Evolutionary conservation across 345 rosid genomes (phyloP), one percentile per base, ranked within the genome.

Genomic region (Microthlaspi erraticum): DNA sequence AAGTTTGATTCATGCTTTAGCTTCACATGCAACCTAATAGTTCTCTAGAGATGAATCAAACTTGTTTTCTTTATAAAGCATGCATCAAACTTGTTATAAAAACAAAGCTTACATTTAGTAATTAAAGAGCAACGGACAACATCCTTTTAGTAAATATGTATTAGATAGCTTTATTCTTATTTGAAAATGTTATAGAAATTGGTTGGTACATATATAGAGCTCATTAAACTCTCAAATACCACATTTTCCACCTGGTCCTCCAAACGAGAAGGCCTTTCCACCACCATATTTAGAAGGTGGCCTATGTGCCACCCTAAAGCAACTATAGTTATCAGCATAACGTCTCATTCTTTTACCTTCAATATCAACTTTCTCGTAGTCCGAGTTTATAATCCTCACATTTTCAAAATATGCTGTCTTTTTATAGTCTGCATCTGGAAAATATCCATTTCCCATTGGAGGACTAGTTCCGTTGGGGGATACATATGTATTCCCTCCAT

Each of bases 221-320:
- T 41, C 3, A 39, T 52, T 36, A 71, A 43, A 13, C 1, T 2
- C 7, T 29, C 8, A 55, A 32, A 1, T 0, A 43, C 45, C 53
- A 62, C 69, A 71, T 1, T 16, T 1, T 2, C 75, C 75, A 33
- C 69, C 75, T n/a, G 69, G 62, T 61, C 75, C 75, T 52, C 69
- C 75, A 71, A 32, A 71, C 0, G 75, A 33, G 5, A 71, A 42
- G 0, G 46, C 1, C 1, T 6, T 18, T 6, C 54, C 69, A 11
- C 54, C 69, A 11, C 1, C 20, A 5, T 45, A 3, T 32, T 1
- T n/a, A 0, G 1, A 0, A 20, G 19, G 42, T 32, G 26, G 29
- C 62, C 45, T 61, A 52, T 38, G 52, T 7, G 1, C 33, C 11
- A 43, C 9, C 38, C 31, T 63, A 33, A 9, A 71, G 14, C 75